phyloP scores from a whole-genome alignment of 306 rosid genomes.

The Pterocarpus macrocarpus region DNA sequence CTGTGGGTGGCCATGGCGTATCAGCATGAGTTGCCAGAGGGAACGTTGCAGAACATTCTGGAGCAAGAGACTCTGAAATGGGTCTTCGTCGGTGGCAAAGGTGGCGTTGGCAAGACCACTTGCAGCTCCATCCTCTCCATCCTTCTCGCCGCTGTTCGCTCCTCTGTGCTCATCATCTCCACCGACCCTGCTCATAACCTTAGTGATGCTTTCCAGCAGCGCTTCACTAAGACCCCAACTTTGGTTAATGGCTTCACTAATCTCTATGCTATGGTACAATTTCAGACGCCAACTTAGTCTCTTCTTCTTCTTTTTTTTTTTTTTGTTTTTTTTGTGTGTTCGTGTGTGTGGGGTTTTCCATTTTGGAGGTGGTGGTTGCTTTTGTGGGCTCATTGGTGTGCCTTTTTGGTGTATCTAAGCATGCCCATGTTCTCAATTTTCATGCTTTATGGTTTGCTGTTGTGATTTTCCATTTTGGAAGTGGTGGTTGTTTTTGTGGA shows the following conservation, averaged over 20 bases:
- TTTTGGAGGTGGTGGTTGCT: not conserved
- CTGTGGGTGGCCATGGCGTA: not conserved
- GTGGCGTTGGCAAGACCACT: conserved; percentile 97
- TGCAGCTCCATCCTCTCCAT: conserved; percentile 92
- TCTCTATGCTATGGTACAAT: conserved; percentile 87
- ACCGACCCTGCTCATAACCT: conserved; percentile 99
- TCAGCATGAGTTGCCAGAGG: conserved; percentile 50
- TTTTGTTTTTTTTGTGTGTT: too few relatives aligned
- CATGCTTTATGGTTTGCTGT: not conserved
- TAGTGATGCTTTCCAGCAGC: conserved; percentile 97
- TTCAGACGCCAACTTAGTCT: not conserved
- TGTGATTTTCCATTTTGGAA: not conserved
- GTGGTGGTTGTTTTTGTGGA: not conserved
- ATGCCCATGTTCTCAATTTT: not conserved
- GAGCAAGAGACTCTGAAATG: conserved; percentile 88
- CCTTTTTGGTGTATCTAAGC: not conserved
- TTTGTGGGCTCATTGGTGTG: not conserved
- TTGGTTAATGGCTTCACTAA: conserved; percentile 92
- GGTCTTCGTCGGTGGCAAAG: conserved; percentile 99
- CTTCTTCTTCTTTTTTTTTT: too few relatives aligned
- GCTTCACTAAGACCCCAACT: conserved; percentile 91
- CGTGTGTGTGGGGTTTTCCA: too few relatives aligned
- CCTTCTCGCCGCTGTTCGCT: conserved; percentile 80
- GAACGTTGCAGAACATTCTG: conserved; percentile 80
- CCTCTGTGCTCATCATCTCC: conserved; percentile 92